These are phyloP conservation scores for Scedosporium apiospermum DNA, from an alignment of 2,329 filamentous ascomycete species.

Conservation along the genomic window DNA sequence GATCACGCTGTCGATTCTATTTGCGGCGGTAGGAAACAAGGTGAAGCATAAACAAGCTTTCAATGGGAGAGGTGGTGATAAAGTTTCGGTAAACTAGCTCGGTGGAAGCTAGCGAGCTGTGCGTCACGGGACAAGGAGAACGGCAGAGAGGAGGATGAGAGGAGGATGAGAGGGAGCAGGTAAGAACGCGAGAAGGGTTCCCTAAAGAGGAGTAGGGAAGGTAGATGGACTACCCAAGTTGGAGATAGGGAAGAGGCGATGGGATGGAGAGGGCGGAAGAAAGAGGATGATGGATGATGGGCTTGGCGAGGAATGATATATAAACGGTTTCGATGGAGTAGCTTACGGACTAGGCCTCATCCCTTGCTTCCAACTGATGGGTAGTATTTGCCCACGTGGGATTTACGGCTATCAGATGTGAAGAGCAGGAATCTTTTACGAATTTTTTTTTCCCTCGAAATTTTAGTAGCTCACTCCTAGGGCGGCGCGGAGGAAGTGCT, in stretches of 20 bases:
- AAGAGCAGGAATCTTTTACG: neutral
- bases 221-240: neutral
- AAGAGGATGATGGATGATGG: neutral
- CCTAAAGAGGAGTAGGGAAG: too few relatives aligned
- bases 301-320: too few relatives aligned
- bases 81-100: too few relatives aligned
- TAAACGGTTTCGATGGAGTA: too few relatives aligned
- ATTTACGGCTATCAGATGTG: neutral
- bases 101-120: too few relatives aligned
- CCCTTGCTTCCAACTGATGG: too few relatives aligned
- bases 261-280: neutral
- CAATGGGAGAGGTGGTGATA: too few relatives aligned
- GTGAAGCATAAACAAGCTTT: too few relatives aligned
- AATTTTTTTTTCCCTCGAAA: neutral
- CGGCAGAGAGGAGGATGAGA: neutral
- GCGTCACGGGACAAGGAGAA: neutral
- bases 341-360: too few relatives aligned
- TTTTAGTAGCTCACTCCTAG: neutral
- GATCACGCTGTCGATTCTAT: neutral
- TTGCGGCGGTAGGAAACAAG: too few relatives aligned
- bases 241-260: neutral
- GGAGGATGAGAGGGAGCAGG: neutral
- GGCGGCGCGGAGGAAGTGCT: neutral
- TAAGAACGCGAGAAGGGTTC: neutral
- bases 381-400: neutral